A percentile compares a stretch with the other conserved stretches of the same genome.
Evolutionary conservation across 148 eudicot genomes (phyloP).

Genomic region (Camellia japonica): DNA sequence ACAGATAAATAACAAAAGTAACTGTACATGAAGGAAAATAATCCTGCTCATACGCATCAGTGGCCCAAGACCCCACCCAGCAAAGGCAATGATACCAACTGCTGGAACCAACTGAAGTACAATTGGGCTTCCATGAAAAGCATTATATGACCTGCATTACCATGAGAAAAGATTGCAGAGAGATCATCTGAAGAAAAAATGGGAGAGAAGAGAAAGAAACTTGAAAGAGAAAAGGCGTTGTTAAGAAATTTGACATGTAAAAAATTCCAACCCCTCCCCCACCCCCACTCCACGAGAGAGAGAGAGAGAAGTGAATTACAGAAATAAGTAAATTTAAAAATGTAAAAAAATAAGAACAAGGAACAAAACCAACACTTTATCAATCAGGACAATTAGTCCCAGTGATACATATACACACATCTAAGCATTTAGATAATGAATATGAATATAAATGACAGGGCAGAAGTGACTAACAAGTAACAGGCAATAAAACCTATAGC

Average conservation of each 20-base stretch:
- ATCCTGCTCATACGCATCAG: conserved; percentile 37
- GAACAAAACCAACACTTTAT: background rate
- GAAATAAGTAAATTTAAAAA: background rate
- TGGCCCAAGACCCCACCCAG: conserved; percentile 58
- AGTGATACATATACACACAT: background rate
- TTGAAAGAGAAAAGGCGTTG: background rate
- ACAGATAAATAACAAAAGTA: conserved; percentile 25
- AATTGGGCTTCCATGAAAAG: conserved; percentile 46
- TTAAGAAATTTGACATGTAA: background rate
- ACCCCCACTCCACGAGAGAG: background rate
- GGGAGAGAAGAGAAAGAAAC: background rate
- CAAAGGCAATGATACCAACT: conserved; percentile 46
- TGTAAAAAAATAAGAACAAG: background rate
- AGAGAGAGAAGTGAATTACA: background rate
- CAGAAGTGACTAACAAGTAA: background rate
- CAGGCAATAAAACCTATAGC: background rate
- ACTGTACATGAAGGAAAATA: conserved; percentile 39
- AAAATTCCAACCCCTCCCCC: background rate
- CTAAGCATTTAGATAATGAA: background rate
- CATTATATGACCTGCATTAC: conserved; percentile 50
- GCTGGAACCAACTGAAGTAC: conserved; percentile 49
- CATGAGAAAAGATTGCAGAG: background rate
- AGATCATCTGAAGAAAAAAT: background rate
- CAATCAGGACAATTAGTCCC: background rate
- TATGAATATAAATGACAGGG: background rate